Conservation (phyloP, 73 alveolate genomes). For the Tetrahymena borealis region DNA sequence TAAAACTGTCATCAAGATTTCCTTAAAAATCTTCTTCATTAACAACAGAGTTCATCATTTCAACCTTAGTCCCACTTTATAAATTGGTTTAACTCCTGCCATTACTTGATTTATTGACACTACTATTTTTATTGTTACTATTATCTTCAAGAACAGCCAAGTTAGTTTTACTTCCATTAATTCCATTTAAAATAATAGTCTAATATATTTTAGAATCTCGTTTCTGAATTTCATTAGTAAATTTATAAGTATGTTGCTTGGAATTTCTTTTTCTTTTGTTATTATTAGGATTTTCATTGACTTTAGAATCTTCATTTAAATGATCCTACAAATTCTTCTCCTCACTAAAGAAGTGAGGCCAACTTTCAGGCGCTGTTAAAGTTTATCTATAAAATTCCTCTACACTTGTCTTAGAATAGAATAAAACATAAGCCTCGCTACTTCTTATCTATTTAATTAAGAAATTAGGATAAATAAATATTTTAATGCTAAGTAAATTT, state of each 20-base stretch:
- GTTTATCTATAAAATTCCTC: conserved; percentile 66
- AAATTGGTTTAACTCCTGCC: neutral
- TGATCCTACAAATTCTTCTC: neutral
- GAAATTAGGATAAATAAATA: neutral
- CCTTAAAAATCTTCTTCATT: neutral
- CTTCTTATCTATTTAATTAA: conserved; percentile 16
- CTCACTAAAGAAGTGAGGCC: neutral
- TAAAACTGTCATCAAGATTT: neutral
- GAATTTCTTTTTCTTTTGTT: neutral
- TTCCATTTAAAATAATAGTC: neutral
- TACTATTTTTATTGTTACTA: neutral
- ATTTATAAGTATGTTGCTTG: neutral
- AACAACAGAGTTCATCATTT: neutral
- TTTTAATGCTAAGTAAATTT: neutral
- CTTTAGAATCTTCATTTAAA: neutral
- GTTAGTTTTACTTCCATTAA: too few relatives aligned
- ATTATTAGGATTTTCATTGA: neutral
- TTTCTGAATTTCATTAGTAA: neutral
- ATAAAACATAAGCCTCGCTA: conserved; percentile 57
- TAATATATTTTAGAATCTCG: neutral
- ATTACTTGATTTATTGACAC: neutral
- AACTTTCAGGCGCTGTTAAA: neutral
- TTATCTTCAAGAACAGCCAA: neutral
- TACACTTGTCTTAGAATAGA: conserved; percentile 61
- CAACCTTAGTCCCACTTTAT: neutral